Evolutionary conservation across 305 asterid species (phyloP), one percentile per base, ranked within the genome.

Genomic region (Fraxinus albicans): DNA sequence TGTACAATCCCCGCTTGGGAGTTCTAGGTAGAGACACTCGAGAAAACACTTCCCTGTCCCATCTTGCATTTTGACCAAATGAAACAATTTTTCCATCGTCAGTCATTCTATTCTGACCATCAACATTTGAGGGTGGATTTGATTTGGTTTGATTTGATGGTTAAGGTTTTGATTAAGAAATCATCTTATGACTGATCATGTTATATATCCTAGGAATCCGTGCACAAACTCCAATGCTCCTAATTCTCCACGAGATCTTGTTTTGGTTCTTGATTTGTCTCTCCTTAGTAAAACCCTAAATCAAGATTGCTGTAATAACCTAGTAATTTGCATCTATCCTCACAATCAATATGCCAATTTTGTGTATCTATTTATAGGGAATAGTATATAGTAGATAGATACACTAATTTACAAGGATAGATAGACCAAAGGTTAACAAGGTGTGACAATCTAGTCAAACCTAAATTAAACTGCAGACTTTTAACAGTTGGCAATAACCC

Each of bases 121-220:
- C 85, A 86, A 73, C 44, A 2, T 85, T 85, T 85, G 87, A 85
- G 79, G 44, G 29, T 76, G 80, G 79, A 81, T 84, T 81, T 88
- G 96, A 93, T 92, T 91, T 35, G 8, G 5, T 35, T 35, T 93
- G 96, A 93, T 88, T 36, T 38, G 44, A 38, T 38, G 97, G 95
- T 91, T 92, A 83, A 85, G 93, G 91, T 91, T 87, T 89, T 38
- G 73, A 89, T 80, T 77, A 89, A 86, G 87, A 79, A 81, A 83
- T 79, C 76, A 80, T 78, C 85, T 15, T 74, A 76, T 12, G 77
- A 82, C 29, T 10, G 44, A 42, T 47, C 80, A 78, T 85, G 77
- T 78, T 53, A 72, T 77, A 86, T 84, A 75, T 86, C 84, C 55
- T 81, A 53, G 86, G 65, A 17, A 42, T 79, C 77, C 67, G 34